Percentiles rank a stretch among this genome's conserved stretches.
These are phyloP conservation scores for Arabidopsis hybrid DNA, from an alignment of 441 rosid species.

Conservation along the genomic window DNA sequence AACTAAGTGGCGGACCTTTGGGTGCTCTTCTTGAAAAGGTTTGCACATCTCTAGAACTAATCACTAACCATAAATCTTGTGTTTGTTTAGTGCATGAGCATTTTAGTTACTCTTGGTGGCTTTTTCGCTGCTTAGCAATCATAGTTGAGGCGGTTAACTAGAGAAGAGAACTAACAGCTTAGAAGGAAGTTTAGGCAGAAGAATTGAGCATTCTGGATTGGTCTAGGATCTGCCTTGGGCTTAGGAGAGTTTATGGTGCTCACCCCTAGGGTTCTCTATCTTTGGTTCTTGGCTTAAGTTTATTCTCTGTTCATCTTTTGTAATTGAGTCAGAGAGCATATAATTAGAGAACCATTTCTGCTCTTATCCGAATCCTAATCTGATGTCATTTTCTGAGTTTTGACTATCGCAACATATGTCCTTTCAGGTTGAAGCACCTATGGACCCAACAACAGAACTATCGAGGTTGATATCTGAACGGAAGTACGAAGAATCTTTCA, in stretches of 20 bases:
- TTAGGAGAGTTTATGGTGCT: constrained; percentile 17
- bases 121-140: constrained; percentile 10
- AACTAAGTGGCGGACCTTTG: constrained; percentile 60
- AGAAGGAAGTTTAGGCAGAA: constrained; percentile 5
- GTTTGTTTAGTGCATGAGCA: constrained; percentile 1
- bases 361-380: constrained; percentile 1
- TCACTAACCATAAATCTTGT: constrained; percentile 5
- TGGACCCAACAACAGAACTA: constrained; percentile 64
- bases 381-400: constrained; percentile 11
- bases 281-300: constrained; percentile 7
- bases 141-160: constrained; percentile 23
- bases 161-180: constrained; percentile 16
- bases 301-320: constrained; percentile 14
- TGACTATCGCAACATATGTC: constrained; percentile 19
- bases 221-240: constrained; percentile 7
- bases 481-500: constrained; percentile 74
- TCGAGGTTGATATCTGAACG: constrained; percentile 57
- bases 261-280: constrained; percentile 10
- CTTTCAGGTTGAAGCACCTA: constrained; percentile 55
- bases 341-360: constrained; percentile 1
- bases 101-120: constrained; percentile 19
- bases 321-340: not conserved
- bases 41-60: constrained; percentile 25
- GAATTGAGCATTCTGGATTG: constrained; percentile 14
- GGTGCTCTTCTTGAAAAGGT: constrained; percentile 63